phyloP scores from a whole-genome alignment of 164 flowering plant genomes.

The Paratinospora sagittata region DNA sequence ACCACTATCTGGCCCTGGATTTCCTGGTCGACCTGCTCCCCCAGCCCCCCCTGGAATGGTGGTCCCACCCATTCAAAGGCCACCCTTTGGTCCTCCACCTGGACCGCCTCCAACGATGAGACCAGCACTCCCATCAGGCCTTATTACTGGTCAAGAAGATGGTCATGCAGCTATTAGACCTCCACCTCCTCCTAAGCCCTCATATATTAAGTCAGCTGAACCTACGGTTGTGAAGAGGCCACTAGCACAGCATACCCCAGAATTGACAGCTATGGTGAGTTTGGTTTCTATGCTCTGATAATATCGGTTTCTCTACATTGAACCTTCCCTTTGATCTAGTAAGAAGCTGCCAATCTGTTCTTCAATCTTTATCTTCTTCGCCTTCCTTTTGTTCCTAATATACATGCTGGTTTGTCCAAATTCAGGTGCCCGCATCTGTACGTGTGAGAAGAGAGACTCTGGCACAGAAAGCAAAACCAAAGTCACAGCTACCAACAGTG shows the following conservation, averaged over 20 bases:
- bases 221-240: conserved; percentile 98
- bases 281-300: neutral
- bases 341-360: too few relatives aligned
- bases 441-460: conserved; percentile 89
- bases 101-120: conserved; percentile 79
- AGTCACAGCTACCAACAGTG: conserved; percentile 28
- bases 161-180: conserved; percentile 33
- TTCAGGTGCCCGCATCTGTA: conserved; percentile 96
- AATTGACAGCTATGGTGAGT: conserved; percentile 94
- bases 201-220: conserved; percentile 94
- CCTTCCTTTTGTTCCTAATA: too few relatives aligned
- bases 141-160: conserved; percentile 49
- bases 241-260: conserved; percentile 98
- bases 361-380: neutral
- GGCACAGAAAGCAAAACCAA: conserved; percentile 62
- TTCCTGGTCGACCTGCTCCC: conserved; percentile 38
- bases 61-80: conserved; percentile 53
- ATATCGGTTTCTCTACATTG: too few relatives aligned
- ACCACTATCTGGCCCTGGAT: conserved; percentile 40
- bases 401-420: neutral
- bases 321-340: neutral
- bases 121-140: conserved; percentile 84
- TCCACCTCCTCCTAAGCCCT: conserved; percentile 64
- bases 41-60: conserved; percentile 48
- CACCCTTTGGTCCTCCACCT: conserved; percentile 75